Evolutionary conservation across 2,329 filamentous ascomycete species (phyloP).

Genomic region (Alternaria atra): DNA sequence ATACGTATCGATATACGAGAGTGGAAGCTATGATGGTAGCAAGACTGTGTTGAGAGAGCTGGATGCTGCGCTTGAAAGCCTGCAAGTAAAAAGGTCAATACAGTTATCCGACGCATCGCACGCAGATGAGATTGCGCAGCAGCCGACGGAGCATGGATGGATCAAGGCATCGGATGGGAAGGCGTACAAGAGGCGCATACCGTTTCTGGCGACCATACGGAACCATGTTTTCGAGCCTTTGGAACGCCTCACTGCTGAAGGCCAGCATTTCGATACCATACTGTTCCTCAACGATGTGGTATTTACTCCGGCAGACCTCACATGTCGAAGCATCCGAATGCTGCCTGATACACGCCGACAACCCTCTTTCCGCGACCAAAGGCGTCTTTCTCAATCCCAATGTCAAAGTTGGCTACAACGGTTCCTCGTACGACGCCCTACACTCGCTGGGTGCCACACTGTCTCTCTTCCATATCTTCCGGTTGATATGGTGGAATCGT

Average conservation of each 20-base stretch:
- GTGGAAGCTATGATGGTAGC: slow-evolving; percentile 73
- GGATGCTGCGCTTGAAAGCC: slow-evolving; percentile 61
- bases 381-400: slow-evolving; percentile 75
- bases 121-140: slow-evolving; percentile 45
- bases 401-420: slow-evolving; percentile 72
- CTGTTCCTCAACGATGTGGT: slow-evolving; percentile 72
- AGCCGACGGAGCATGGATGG: slow-evolving; percentile 62
- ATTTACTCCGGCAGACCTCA: slow-evolving; percentile 64
- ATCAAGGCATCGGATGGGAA: slow-evolving; percentile 61
- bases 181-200: slow-evolving; percentile 70
- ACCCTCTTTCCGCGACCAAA: slow-evolving; percentile 61
- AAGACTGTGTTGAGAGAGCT: slow-evolving; percentile 69
- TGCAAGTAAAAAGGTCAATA: slow-evolving; percentile 65
- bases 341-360: slow-evolving; percentile 79
- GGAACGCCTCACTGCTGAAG: slow-evolving; percentile 59
- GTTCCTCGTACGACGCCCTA: slow-evolving; percentile 34
- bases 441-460: slow-evolving; percentile 16
- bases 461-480: slow-evolving; percentile 21
- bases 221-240: slow-evolving; percentile 72
- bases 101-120: slow-evolving; percentile 65
- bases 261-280: slow-evolving; percentile 64
- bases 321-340: slow-evolving; percentile 82
- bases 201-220: slow-evolving; percentile 70
- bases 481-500: slow-evolving; percentile 23
- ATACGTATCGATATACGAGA: slow-evolving; percentile 73